Base-by-base conservation (phyloP, 768 basidiomycete species). In the Auriculariales sp. region DNA sequence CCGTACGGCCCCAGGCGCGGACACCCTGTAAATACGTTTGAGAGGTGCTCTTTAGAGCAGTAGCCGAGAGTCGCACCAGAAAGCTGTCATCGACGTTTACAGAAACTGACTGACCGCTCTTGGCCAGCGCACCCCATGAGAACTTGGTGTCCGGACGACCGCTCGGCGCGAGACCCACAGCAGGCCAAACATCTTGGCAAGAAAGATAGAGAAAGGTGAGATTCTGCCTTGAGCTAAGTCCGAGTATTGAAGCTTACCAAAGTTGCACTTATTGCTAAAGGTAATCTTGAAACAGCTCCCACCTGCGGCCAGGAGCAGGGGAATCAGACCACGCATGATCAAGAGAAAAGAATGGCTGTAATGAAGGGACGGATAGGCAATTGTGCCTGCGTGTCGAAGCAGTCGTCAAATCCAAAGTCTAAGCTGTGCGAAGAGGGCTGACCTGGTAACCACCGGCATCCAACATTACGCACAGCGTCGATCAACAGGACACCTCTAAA, bases 1-100 rank as follows among this genome's bases (percentile, higher is more conserved):
- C 48, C 14, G 48, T 49, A 36, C 48, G 48, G 19, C 48, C 48
- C 48, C 48, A 49, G 15, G 48, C 48, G 33, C 48, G 48, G 15
- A 49, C 33, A 49, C 48, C 48, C 46, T 47, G 1, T 11, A 47
- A 28, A 47, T 5, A 29, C 12, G 46, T 22, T 32, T 10, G 27
- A 25, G 15, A 11, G 17, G 5, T 12, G 10, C n/a, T 28, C 10
- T 15, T 19, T 29, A 47, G 46, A 47, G 24, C 19, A 11, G 19
- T 36, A 11, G n/a, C 39, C 4, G 19, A 24, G 22, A 44, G 15
- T 9, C 39, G 12, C 39, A 44, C 39, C 6, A 44, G 39, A 19
- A 44, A 44, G 10, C 22, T 24, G 15, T 44, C 39, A 15, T 44
- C 39, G n/a, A 44, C 39, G 5, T 44, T 6, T 12, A 25, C 39